Conservation (phyloP, 805 yeast species). For the Lipomyces spencermartinsiae region DNA sequence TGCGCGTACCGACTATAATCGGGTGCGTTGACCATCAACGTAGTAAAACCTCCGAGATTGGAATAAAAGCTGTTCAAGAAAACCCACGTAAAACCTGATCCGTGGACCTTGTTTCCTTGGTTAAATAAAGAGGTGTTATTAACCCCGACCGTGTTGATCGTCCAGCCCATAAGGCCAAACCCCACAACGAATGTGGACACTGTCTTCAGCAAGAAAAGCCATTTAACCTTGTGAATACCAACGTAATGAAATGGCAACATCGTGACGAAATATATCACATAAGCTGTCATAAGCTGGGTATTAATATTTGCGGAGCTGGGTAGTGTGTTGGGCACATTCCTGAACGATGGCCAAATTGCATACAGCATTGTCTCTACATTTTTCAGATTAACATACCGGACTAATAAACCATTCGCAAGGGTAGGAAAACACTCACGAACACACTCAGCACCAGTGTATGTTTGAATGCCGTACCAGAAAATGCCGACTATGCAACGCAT, state of each 20-base stretch:
- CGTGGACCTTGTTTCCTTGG: constrained; percentile 49
- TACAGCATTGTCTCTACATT: no score
- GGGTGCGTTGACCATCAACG: constrained; percentile 57
- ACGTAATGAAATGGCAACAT: constrained; percentile 82
- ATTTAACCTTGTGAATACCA: constrained; percentile 89
- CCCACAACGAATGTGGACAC: constrained; percentile 82
- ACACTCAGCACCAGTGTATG: constrained; percentile 82
- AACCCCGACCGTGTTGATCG: constrained; percentile 47
- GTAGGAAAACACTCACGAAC: no score
- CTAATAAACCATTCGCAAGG: no score
- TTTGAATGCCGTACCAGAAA: constrained; percentile 80
- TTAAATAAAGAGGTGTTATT: constrained; percentile 22
- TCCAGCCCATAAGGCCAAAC: constrained; percentile 82
- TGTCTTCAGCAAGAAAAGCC: constrained; percentile 78
- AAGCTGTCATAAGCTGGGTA: constrained; percentile 72
- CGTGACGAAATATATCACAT: constrained; percentile 81
- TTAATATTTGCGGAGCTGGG: no score
- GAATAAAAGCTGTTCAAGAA: constrained; percentile 63
- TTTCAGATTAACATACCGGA: no score
- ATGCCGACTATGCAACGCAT: constrained; percentile 87
- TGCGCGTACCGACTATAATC: constrained; percentile 57
- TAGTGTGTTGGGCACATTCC: no score
- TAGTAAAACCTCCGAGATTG: constrained; percentile 39
- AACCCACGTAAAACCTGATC: constrained; percentile 79
- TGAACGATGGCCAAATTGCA: no score